Base-by-base conservation (phyloP, 768 basidiomycete species). In the Trametes gibbosa region DNA sequence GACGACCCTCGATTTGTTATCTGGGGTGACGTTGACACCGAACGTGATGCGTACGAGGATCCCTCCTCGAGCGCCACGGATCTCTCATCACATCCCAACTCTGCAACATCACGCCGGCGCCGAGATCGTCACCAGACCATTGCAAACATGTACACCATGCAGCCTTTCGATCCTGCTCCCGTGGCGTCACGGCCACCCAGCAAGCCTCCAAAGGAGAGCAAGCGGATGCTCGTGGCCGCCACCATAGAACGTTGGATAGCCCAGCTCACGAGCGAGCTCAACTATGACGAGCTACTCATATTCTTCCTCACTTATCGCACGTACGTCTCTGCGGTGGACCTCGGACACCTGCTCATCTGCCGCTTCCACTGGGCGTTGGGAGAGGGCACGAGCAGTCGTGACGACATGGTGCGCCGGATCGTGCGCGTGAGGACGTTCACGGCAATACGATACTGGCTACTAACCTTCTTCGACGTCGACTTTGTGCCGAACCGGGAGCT, bases 161-260 rank as follows among this genome's bases (percentile, higher is more conserved):
- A 61, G 7, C 49, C 37, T 0, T 5, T 25, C 5, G 59, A 56
- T 4, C 12, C 25, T 4, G 3, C 29, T 3, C 45, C 56, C 4
- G 37, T 42, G 27, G 21, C 17, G 17, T 23, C 41, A n/a, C 6
- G 21, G 21, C 32, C 42, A 8, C 17, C 29, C 17, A 52, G 69
- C 24, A 57, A 23, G 16, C 14, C 47, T 59, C 43, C 56, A 27
- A 70, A 72, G 23, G 70, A 68, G 34, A 66, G 72, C 32, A 74
- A 76, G 65, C 80, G 68, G 63, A 77, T 91, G 24, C 76, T 96
- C n/a, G 76, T 95, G 14, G 94, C 92, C 0, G 93, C 93, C 4
- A 94, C 92, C 3, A 92, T 95, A 66, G 94, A 95, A 70, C 86
- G 94, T 0, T 93, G 92, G 91, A 87, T 97, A 54, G 92, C 91